Evolutionary conservation across 2,329 filamentous ascomycete species (phyloP).

Genomic region (Cladosporium sp.): DNA sequence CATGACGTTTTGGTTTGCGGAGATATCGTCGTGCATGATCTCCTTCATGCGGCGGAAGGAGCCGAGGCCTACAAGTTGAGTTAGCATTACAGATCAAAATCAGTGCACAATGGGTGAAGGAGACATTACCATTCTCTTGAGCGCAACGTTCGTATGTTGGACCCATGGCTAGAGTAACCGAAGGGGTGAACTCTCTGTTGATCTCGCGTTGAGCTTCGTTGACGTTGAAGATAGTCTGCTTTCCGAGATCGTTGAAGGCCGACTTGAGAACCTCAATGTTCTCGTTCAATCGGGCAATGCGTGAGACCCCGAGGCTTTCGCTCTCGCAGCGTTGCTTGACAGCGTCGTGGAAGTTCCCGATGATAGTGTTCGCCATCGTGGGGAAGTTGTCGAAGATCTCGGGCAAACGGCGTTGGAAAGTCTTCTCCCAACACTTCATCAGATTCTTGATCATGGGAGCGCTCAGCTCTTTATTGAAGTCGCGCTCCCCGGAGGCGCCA

Average conservation of each 20-base stretch:
- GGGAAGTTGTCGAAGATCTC: conserved; percentile 42
- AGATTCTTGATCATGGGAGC: conserved; percentile 44
- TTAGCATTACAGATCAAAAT: conserved; percentile 20
- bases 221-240: conserved; percentile 39
- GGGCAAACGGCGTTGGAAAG: conserved; percentile 47
- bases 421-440: conserved; percentile 45
- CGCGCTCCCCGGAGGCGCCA: conserved; percentile 40
- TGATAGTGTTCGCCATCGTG: conserved; percentile 32
- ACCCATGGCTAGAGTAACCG: conserved; percentile 49
- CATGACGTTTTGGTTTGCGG: conserved; percentile 46
- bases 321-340: conserved; percentile 43
- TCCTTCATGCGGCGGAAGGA: conserved; percentile 55
- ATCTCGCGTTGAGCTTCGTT: conserved; percentile 52
- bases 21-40: conserved; percentile 50
- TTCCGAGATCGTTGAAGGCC: conserved; percentile 42
- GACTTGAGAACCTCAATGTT: conserved; percentile 46
- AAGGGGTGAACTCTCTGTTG: conserved; percentile 56
- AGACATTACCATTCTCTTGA: conserved; percentile 39
- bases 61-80: conserved; percentile 37
- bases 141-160: conserved; percentile 49
- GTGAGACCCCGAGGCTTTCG: conserved; percentile 42
- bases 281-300: conserved; percentile 42
- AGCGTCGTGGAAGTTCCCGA: conserved; percentile 45
- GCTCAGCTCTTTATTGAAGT: conserved; percentile 44
- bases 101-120: conserved; percentile 11